Conservation (phyloP, 352 stramenopile species). For the Phytopythium litorale region DNA sequence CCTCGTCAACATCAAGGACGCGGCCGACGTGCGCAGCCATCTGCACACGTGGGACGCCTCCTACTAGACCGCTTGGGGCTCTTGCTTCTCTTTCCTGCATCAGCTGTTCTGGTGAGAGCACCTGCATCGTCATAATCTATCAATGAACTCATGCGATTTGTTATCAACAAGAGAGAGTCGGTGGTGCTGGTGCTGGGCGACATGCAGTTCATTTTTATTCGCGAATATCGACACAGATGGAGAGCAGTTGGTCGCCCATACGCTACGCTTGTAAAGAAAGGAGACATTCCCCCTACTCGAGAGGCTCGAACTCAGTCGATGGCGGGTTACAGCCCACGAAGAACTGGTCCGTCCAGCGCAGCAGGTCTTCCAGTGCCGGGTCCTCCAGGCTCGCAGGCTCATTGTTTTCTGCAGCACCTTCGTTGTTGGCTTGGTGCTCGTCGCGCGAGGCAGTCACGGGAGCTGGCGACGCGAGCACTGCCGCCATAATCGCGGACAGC, state of each 20-base stretch:
- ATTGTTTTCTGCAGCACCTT: not conserved
- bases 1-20: conserved; percentile 40
- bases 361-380: not conserved
- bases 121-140: no score
- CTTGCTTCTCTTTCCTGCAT: not conserved
- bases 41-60: conserved; percentile 66
- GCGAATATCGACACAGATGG: no score
- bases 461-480: not conserved
- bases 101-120: no score
- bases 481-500: not conserved
- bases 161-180: no score
- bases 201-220: no score
- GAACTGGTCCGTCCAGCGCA: not conserved
- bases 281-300: not conserved
- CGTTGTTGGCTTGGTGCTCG: not conserved
- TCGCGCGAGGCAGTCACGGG: not conserved
- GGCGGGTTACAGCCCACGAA: not conserved
- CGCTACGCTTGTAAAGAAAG: no score
- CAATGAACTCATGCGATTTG: no score
- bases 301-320: not conserved
- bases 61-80: conserved; percentile 26
- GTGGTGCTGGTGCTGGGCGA: no score
- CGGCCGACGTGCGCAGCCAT: conserved; percentile 65
- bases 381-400: not conserved
- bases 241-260: no score